Conservation (phyloP, 768 basidiomycete species). For the Termitomyces sp. region DNA sequence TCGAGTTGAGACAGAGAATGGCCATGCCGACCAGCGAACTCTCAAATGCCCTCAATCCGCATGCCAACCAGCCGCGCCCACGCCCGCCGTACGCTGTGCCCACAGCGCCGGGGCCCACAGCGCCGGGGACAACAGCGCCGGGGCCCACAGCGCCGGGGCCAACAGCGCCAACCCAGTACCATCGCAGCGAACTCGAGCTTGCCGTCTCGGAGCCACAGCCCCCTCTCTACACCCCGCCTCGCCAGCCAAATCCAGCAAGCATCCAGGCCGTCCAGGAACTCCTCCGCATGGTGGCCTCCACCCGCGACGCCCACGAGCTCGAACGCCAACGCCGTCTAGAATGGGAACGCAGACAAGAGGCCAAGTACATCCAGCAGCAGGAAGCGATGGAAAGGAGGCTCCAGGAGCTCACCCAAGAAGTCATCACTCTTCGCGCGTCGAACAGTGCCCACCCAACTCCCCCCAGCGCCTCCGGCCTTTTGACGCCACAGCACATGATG, state of each 20-base stretch:
- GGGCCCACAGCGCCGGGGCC: too few species aligned
- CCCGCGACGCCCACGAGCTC: constrained; percentile 53
- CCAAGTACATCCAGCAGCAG: constrained; percentile 46
- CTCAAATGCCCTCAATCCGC: constrained; percentile 73
- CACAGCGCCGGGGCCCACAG: too few species aligned
- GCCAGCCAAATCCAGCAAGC: constrained; percentile 28
- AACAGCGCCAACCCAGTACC: too few species aligned
- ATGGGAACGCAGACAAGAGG: constrained; percentile 73
- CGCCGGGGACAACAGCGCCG: too few species aligned
- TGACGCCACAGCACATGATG: constrained; percentile 25
- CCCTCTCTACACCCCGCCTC: constrained; percentile 25
- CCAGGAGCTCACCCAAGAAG: constrained; percentile 48
- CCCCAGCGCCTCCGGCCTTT: constrained; percentile 14
- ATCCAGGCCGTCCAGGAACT: constrained; percentile 54
- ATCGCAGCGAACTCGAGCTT: constrained; percentile 61
- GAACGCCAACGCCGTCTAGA: constrained; percentile 53
- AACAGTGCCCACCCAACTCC: constrained; percentile 21
- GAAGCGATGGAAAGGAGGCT: constrained; percentile 57
- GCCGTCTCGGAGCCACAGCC: constrained; percentile 49
- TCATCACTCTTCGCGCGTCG: constrained; percentile 38
- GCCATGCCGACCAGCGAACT: constrained; percentile 68
- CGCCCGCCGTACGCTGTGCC: constrained; percentile 22
- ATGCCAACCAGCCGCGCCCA: constrained; percentile 40
- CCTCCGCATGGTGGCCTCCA: constrained; percentile 49
- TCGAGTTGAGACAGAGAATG: neutral